Evolutionary conservation across 2,329 filamentous ascomycete species (phyloP).

Genomic region (Exophiala sp.): DNA sequence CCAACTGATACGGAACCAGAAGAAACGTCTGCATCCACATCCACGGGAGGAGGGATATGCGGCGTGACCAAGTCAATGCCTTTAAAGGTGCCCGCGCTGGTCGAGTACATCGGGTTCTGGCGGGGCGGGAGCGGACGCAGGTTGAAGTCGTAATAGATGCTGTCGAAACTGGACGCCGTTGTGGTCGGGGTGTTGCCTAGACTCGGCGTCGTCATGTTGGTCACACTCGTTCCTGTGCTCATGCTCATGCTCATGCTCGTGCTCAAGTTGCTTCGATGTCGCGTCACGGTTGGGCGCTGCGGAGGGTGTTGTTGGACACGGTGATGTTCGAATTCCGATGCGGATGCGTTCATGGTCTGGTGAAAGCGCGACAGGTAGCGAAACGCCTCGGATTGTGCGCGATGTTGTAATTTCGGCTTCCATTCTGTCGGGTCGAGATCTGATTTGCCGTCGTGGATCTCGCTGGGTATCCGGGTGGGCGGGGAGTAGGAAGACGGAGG

Average conservation of each 20-base stretch:
- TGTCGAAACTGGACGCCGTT: conserved; percentile 37
- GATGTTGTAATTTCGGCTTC: conserved; percentile 41
- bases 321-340: neutral
- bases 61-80: conserved; percentile 40
- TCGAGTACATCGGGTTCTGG: conserved; percentile 37
- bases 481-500: conserved; percentile 34
- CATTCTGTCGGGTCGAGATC: conserved; percentile 48
- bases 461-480: conserved; percentile 37
- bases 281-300: conserved; percentile 19
- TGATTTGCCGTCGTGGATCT: conserved; percentile 36
- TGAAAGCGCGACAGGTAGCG: conserved; percentile 43
- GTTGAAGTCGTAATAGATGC: conserved; percentile 29
- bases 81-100: conserved; percentile 28
- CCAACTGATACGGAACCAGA: conserved; percentile 6
- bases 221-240: conserved; percentile 31
- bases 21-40: neutral
- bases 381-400: conserved; percentile 39
- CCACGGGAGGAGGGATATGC: conserved; percentile 30
- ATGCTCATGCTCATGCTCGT: conserved; percentile 26
- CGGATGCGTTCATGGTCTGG: conserved; percentile 17
- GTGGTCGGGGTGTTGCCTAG: conserved; percentile 37
- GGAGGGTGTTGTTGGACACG: neutral
- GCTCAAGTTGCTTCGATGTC: conserved; percentile 34
- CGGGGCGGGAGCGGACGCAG: conserved; percentile 38
- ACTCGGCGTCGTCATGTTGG: conserved; percentile 30